phyloP scores from a whole-genome alignment of 2,329 filamentous ascomycete species.

The Trichoderma polysporum region DNA sequence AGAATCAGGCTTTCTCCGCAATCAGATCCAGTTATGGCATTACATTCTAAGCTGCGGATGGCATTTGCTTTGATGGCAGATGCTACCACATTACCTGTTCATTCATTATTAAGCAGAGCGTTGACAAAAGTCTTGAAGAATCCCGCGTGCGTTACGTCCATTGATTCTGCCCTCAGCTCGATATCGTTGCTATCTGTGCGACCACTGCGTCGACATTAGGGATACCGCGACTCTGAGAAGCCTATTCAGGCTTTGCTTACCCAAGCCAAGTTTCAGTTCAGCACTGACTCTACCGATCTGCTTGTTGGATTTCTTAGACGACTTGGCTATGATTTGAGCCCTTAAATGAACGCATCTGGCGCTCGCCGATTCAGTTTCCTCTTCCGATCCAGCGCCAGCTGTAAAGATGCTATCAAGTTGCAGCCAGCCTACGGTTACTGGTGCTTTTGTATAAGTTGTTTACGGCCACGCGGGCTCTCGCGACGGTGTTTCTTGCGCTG shows the following conservation, averaged over 20 bases:
- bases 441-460: slow-evolving; percentile 28
- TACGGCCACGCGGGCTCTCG: slow-evolving; percentile 26
- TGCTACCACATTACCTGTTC: slow-evolving; percentile 30
- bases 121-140: slow-evolving; percentile 31
- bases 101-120: slow-evolving; percentile 26
- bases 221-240: slow-evolving; percentile 22
- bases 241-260: slow-evolving; percentile 20
- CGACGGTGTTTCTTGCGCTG: slow-evolving; percentile 24
- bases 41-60: slow-evolving; percentile 37
- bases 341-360: slow-evolving; percentile 24
- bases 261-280: slow-evolving; percentile 10
- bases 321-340: slow-evolving; percentile 24
- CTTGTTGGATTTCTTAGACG: slow-evolving; percentile 28
- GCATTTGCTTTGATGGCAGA: slow-evolving; percentile 31
- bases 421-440: slow-evolving; percentile 25
- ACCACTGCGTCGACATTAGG: too few species aligned
- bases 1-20: slow-evolving; percentile 33
- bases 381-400: slow-evolving; percentile 28
- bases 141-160: slow-evolving; percentile 41
- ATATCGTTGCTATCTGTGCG: slow-evolving; percentile 34
- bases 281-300: slow-evolving; percentile 23
- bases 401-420: slow-evolving; percentile 25
- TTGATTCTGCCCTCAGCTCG: slow-evolving; percentile 41
- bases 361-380: slow-evolving; percentile 32
- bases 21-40: slow-evolving; percentile 43